Base-by-base conservation (phyloP, 2,329 filamentous ascomycete species). In the Fusarium fujikuroi region DNA sequence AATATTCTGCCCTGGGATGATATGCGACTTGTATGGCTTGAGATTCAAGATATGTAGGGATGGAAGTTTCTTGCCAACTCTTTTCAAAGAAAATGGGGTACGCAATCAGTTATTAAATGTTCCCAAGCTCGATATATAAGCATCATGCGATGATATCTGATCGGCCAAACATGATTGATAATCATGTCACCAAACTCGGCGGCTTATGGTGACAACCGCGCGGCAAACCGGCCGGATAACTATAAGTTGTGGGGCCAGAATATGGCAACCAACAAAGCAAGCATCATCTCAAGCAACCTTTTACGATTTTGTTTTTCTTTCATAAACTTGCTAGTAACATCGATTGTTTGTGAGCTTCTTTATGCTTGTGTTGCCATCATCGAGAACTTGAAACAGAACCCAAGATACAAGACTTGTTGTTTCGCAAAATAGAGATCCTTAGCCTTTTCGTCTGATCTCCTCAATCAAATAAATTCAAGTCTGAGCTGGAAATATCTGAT, bases 31-130 rank as follows among this genome's bases (percentile, higher is more conserved):
- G 10, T 28, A 12, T 9, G 7, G 23, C 10, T 7, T 23, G 19
- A 21, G 18, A 11, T 15, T n/a, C 16, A n/a, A 10, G 23, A 32
- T 32, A 3, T 5, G 6, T 5, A 25, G 23, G 23, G 21, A 21
- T 3, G 4, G 34, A 25, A 8, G 23, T 25, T 7, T 46, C 50
- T 39, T 62, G 9, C 32, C 18, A 58, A 23, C 16, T 36, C 10
- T 16, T 18, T 18, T 5, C 16, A 1, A 10, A 25, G 4, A 21
- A 12, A 23, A 21, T 8, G 28, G 16, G 10, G 2, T 2, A 23
- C 5, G 2, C 14, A 18, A 5, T 2, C 2, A 11, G 1, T 9
- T n/a, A 3, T 18, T 19, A 18, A 15, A 21, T 32, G 0, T 8
- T 19, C 9, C 6, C 8, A 15, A 23, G 10, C 0, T 7, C 18